Conservation (phyloP, 169 alveolate species). For the Plasmodium gonderi region DNA sequence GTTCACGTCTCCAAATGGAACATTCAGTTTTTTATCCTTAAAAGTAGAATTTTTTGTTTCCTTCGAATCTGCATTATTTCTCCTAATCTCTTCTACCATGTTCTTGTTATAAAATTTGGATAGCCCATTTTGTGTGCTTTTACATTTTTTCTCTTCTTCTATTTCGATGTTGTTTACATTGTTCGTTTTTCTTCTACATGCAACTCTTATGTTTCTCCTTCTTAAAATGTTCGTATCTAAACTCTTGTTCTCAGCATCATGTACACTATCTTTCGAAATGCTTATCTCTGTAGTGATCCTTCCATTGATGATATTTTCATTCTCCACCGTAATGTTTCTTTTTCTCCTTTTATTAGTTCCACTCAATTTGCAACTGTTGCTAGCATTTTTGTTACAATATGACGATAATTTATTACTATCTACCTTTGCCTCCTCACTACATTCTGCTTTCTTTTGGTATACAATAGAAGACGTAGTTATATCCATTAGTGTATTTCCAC, state of each 20-base stretch:
- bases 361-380: not conserved
- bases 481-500: not conserved
- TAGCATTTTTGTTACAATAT: not conserved
- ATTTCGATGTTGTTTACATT: too few species aligned
- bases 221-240: not conserved
- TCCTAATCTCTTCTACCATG: not conserved
- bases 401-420: not conserved
- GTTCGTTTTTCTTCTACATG: not conserved
- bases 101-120: not conserved
- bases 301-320: not conserved
- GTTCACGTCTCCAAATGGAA: not conserved
- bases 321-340: not conserved
- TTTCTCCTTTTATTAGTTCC: not conserved
- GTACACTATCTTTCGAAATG: not conserved
- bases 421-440: not conserved
- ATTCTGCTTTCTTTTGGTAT: not conserved
- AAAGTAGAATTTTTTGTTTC: not conserved
- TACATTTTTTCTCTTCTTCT: not conserved
- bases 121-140: not conserved
- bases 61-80: not conserved
- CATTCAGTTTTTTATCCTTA: not conserved
- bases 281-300: not conserved
- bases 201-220: not conserved
- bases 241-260: not conserved
- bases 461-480: not conserved